Evolutionary conservation across 192 early-diverging fungal genomes (phyloP).

Genomic region (Linnemannia exigua): DNA sequence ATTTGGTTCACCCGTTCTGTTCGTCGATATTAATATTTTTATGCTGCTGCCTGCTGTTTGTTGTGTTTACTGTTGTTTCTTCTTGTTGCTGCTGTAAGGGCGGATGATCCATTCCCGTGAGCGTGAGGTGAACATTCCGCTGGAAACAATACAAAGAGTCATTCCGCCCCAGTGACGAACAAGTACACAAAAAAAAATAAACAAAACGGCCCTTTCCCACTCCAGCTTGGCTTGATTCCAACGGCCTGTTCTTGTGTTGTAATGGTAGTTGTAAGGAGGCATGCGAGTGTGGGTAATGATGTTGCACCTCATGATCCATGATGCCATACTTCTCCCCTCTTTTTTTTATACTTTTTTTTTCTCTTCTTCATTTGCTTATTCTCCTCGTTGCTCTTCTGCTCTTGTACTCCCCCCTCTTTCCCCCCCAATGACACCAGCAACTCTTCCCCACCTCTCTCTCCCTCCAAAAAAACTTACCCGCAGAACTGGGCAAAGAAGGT

Average conservation of each 20-base stretch:
- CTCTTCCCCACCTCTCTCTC: background rate
- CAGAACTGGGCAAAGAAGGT: conserved; percentile 96
- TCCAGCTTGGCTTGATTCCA: background rate
- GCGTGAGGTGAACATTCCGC: conserved; percentile 6
- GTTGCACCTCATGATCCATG: background rate
- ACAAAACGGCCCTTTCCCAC: background rate
- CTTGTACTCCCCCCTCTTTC: background rate
- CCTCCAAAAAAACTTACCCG: conserved; percentile 63
- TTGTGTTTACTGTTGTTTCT: no score
- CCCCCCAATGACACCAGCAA: background rate
- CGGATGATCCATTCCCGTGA: background rate
- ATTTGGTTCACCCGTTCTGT: background rate
- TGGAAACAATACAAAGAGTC: background rate
- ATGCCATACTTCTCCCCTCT: background rate
- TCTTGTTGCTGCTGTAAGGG: background rate
- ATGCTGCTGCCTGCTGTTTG: background rate
- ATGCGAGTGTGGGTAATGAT: background rate
- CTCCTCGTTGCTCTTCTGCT: background rate
- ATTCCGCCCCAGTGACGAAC: background rate
- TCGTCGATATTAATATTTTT: no score
- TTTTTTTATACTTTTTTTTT: background rate
- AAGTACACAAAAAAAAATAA: background rate
- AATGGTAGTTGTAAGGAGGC: background rate
- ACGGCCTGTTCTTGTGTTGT: background rate
- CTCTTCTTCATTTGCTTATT: no score